Base-by-base conservation (phyloP, 495 filamentous ascomycete genomes). In the Zalerion maritima region DNA sequence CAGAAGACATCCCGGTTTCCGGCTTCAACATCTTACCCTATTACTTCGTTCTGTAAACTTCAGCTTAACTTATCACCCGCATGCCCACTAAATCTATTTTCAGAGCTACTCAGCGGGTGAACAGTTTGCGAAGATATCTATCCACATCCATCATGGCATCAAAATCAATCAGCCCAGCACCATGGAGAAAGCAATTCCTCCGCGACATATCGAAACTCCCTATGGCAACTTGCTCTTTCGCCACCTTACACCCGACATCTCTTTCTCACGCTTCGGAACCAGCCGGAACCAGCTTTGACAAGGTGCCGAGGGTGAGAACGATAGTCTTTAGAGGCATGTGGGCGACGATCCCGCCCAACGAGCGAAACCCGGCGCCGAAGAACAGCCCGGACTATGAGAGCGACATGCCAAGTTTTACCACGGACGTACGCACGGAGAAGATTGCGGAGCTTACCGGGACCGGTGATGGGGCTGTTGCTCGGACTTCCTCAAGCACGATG, bases 391-490 rank as follows among this genome's bases (percentile, higher is more conserved):
- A 73, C 0, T 93, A 63, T 46, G 73, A 79, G 28, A 80, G 69
- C 30, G 84, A 96, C 39, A 52, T 82, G 34, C 61, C 75, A 3
- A 73, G 78, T 1, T 76, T 96, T 36, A 94, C 87, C 0, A 92
- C 86, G 0, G 89, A 97, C 48, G 64, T 68, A 6, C 65, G 89
- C 7, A 92, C 84, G 81, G 64, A 74, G 18, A 97, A 97, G 58
- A 58, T 75, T 2, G 51, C 50, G 2, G 75, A 94, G 47, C 40
- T 94, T 0, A 64, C 75, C 23, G 57, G 52, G 21, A 56, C 47
- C 14, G 49, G 49, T 13, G 38, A 1, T 27, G 5, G 3, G 14
- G 8, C 11, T 24, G 26, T 30, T 27, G 0, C 38, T 47, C 34
- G 13, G 35, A 37, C 17, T 21, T 37, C 0, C 29, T 37, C 3